Base-by-base conservation (phyloP, 179 eudicot genomes). In the Patellifolia procumbens region DNA sequence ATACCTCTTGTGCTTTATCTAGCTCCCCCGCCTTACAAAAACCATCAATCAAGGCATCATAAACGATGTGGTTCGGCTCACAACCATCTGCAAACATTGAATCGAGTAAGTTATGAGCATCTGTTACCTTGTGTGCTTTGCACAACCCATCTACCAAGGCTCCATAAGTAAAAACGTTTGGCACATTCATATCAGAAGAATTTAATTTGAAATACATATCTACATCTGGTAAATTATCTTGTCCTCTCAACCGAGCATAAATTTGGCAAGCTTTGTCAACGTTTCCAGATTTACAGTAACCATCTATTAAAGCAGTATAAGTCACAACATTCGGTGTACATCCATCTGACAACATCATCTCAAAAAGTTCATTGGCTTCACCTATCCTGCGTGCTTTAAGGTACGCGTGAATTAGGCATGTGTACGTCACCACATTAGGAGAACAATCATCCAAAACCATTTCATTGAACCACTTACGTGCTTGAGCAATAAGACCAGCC, bases 31-130 rank as follows among this genome's bases (percentile, higher is more conserved):
- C 88, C 85, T 94, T 94, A 86, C 97, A 92, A 78, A 90, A 88
- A 31, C 98, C 98, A 83, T 94, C 97, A 78, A 92, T 90, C 45
- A 94, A 88, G 80, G 98, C 96, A 85, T 94, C 94, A 84, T 90
- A 92, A 68, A 94, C 97, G 70, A 94, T 86, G 74, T 86, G 89
- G 78, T 94, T 92, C 43, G 98, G 96, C 85, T 89, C 90, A 87
- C 95, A 91, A 49, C 91, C 91, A 85, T 86, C 86, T 28, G 61
- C 75, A 67, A 81, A 77, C 98, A 94, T 94, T 60, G 81, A 85
- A 71, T 88, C 90, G 63, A 92, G 81, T 72, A 94, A 89, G 68
- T 87, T 73, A 49, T 70, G 76, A 24, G 98, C 98, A 68, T 92
- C 94, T 71, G 69, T 71, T 34, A 92, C 92, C 86, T 86, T 90